Base-by-base conservation (phyloP, 306 rosid genomes). In the Lathyrus tuberosus region DNA sequence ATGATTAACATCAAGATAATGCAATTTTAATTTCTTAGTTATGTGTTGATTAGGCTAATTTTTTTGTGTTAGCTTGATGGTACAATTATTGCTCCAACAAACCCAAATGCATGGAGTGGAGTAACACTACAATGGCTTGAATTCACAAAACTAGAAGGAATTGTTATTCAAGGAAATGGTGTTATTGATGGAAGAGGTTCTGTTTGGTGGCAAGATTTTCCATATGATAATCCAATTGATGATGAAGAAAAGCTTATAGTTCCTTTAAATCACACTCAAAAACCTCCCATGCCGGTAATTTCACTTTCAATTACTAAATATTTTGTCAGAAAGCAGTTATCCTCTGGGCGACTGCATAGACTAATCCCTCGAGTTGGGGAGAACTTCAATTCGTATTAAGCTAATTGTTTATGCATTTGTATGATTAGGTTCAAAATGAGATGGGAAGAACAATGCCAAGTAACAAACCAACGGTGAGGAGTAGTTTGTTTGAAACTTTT, bases 111-210 rank as follows among this genome's bases (percentile, higher is more conserved):
- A 26, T 95, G 99, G 99, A 89, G 95, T 15, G 80, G 72, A 71
- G 96, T 95, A 16, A 44, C 79, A 33, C 30, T 95, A 0, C 99
- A 95, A 49, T 95, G 99, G 99, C 77, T 95, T 12, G 92, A 86
- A 15, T 95, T 95, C 84, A 57, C 89, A 24, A 95, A 95, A 81
- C 72, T 95, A 44, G 77, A 76, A 15, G 91, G 92, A 69, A 83
- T 95, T 18, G 87, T 92, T 68, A 74, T 95, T 64, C 95, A 86
- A 62, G 99, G 99, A 75, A 91, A 70, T 13, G 99, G 99, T 2
- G 13, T 77, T 41, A 84, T 95, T 51, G 99, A 95, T 52, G 99
- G 99, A 80, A 83, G 89, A 74, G 99, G 99, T 48, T 91, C 99
- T 4, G 65, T 79, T 40, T 95, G 99, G 99, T 95, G 99, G 99